These are phyloP conservation scores for Boletus huronensis DNA, from an alignment of 768 basidiomycete species.

Conservation along the genomic window DNA sequence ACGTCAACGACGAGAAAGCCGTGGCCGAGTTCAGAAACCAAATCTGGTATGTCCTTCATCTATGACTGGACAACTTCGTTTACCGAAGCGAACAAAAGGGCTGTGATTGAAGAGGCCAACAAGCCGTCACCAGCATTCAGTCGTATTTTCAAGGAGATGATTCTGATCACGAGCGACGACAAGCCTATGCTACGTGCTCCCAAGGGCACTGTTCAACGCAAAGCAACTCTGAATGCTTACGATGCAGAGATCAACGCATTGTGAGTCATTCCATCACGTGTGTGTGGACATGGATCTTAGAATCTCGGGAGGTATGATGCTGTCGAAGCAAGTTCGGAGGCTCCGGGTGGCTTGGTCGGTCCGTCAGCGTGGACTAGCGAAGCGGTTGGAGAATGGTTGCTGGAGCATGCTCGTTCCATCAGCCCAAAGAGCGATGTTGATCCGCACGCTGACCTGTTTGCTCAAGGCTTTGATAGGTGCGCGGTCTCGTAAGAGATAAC, in stretches of 20 bases:
- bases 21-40: conserved; percentile 30
- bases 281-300: background rate
- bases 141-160: conserved; percentile 52
- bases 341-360: conserved; percentile 17
- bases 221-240: conserved; percentile 39
- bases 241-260: conserved; percentile 44
- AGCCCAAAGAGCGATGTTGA: conserved; percentile 6
- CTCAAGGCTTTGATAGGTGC: conserved; percentile 39
- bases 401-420: conserved; percentile 21
- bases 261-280: conserved; percentile 23
- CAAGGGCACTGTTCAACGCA: conserved; percentile 46
- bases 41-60: conserved; percentile 24
- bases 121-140: conserved; percentile 39
- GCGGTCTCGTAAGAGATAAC: background rate
- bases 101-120: conserved; percentile 45
- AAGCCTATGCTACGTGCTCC: conserved; percentile 44
- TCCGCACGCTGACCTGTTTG: conserved; percentile 25
- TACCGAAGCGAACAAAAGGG: conserved; percentile 23
- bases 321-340: conserved; percentile 26
- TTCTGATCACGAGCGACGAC: conserved; percentile 38
- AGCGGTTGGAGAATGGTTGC: conserved; percentile 26
- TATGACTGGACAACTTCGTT: background rate
- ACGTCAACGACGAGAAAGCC: conserved; percentile 21
- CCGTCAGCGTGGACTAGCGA: conserved; percentile 26
- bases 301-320: conserved; percentile 27